Evolutionary conservation across 2,329 filamentous ascomycete genomes (phyloP).

Genomic region (Cordyceps pruinosa): DNA sequence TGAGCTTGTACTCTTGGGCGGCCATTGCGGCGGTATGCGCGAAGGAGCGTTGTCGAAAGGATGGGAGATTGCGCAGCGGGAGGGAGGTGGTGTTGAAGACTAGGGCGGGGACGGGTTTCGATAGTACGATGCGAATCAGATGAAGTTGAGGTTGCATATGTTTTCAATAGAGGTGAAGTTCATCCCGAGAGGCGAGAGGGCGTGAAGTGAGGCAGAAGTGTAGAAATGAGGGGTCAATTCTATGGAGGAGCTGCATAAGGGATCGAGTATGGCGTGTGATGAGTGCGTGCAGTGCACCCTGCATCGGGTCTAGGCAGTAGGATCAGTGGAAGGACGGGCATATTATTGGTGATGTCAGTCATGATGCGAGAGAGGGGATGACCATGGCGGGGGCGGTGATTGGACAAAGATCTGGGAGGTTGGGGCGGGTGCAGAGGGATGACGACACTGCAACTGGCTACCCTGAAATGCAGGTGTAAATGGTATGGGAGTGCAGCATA

Average conservation of each 20-base stretch:
- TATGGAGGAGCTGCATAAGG: neutral
- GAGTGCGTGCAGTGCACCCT: neutral
- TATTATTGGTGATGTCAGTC: neutral
- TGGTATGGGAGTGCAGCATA: too few species aligned
- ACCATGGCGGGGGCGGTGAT: slow-evolving; percentile 3
- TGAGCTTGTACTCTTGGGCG: slow-evolving; percentile 59
- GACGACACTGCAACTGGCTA: too few species aligned
- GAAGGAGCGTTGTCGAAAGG: neutral
- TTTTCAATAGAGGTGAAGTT: neutral
- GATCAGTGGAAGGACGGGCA: neutral
- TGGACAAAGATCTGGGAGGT: too few species aligned
- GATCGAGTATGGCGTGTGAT: neutral
- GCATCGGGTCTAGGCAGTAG: neutral
- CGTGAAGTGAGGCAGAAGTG: too few species aligned
- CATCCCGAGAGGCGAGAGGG: neutral
- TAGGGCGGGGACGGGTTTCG: neutral
- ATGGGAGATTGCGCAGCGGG: neutral
- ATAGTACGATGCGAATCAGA: neutral
- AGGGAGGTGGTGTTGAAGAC: neutral
- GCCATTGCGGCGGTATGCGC: slow-evolving; percentile 35
- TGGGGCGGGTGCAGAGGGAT: too few species aligned
- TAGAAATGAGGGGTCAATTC: neutral
- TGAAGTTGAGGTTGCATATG: slow-evolving; percentile 2
- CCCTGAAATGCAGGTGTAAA: too few species aligned
- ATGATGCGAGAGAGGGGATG: slow-evolving; percentile 8